Evolutionary conservation across 176 grass and related monocot genomes (phyloP).

Genomic region (Avena insularis): DNA sequence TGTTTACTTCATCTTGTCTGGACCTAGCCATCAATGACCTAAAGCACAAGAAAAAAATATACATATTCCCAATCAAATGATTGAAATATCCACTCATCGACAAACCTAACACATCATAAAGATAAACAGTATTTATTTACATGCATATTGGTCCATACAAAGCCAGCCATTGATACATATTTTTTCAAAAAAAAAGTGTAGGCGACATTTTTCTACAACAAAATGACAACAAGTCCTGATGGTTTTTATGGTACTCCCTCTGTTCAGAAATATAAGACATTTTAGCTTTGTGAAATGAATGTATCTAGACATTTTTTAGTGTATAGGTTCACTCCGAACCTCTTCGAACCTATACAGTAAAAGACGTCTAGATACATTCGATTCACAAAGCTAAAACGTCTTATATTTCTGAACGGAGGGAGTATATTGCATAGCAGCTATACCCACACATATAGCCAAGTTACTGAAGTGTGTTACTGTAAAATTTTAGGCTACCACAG

Average conservation of each 20-base stretch:
- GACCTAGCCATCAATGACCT: constrained; percentile 77
- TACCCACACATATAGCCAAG: constrained; percentile 25
- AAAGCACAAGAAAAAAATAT: constrained; percentile 23
- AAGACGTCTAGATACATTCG: too few species aligned
- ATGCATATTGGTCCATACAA: background rate
- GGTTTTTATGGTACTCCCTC: constrained; percentile 3
- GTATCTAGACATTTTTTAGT: too few species aligned
- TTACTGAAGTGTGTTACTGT: background rate
- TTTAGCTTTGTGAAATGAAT: too few species aligned
- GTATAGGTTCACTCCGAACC: too few species aligned
- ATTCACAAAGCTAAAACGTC: too few species aligned
- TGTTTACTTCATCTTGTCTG: constrained; percentile 82
- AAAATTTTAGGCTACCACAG: constrained; percentile 24
- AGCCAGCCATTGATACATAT: constrained; percentile 9
- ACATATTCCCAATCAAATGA: constrained; percentile 1
- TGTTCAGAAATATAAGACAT: too few species aligned
- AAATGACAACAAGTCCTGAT: constrained; percentile 17
- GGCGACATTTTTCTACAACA: constrained; percentile 8
- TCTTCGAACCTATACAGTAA: too few species aligned
- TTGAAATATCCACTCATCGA: constrained; percentile 34
- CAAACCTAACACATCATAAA: constrained; percentile 15
- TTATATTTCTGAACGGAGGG: too few species aligned
- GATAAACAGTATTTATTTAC: background rate
- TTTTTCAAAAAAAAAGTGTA: background rate
- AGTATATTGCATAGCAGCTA: constrained; percentile 2